Evolutionary conservation across 805 yeast species (phyloP).

Genomic region (Groenewaldozyma salmanticensis): DNA sequence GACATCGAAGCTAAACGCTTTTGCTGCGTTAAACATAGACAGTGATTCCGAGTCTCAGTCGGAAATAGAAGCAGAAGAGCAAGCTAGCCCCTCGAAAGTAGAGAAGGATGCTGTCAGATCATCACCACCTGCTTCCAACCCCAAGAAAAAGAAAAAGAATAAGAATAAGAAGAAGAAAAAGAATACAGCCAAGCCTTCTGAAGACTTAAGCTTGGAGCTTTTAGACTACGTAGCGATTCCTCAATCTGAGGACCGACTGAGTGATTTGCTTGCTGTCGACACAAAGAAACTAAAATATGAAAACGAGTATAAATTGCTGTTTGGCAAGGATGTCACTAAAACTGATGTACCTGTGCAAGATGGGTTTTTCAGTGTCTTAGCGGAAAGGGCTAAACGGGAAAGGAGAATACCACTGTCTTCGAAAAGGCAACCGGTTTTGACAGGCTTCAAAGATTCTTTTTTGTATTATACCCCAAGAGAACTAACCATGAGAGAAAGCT

Average conservation of each 20-base stretch:
- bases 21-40: not conserved
- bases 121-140: too few species aligned
- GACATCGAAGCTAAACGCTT: slow-evolving; percentile 1
- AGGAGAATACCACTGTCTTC: slow-evolving; percentile 65
- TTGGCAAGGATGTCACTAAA: slow-evolving; percentile 41
- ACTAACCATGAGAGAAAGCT: slow-evolving; percentile 36
- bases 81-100: not conserved
- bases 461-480: slow-evolving; percentile 59
- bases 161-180: slow-evolving; percentile 17
- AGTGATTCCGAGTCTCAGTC: not conserved
- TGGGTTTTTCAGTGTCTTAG: too few species aligned
- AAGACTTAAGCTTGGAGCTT: slow-evolving; percentile 13
- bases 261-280: slow-evolving; percentile 34
- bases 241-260: too few species aligned
- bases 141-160: slow-evolving; percentile 18
- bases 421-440: slow-evolving; percentile 48
- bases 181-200: slow-evolving; percentile 13
- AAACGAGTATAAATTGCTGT: slow-evolving; percentile 56
- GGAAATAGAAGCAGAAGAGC: slow-evolving; percentile 2
- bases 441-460: slow-evolving; percentile 75
- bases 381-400: slow-evolving; percentile 34
- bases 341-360: not conserved
- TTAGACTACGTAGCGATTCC: slow-evolving; percentile 13
- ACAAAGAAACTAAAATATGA: slow-evolving; percentile 62
- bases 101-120: too few species aligned